Base-by-base conservation (phyloP, 768 basidiomycete species). In the Phanerochaete carnosa region DNA sequence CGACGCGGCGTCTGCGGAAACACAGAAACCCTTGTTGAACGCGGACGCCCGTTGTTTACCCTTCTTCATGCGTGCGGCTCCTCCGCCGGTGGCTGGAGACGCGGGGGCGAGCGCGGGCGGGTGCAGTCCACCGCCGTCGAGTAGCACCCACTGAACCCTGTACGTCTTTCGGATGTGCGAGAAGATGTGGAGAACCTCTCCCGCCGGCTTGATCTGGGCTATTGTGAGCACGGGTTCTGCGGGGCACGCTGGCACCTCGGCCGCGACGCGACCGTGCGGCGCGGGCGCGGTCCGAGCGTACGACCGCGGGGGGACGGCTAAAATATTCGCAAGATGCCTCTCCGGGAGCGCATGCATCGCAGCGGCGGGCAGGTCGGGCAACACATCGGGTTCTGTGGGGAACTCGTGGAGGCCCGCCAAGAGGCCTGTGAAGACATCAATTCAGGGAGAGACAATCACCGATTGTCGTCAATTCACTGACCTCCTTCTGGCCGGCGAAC, bases 121-220 rank as follows among this genome's bases (percentile, higher is more conserved):
- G n/a, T 74, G 76, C 13, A 69, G 64, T 22, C 71, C 68, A 16
- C 85, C 85, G 25, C 88, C 87, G 65, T 83, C 79, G 45, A 92
- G 63, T 28, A 88, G 62, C 35, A 89, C 83, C 88, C 89, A 90
- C 64, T 87, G 85, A 19, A 84, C 79, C 59, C 86, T 81, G 69
- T 90, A 95, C 13, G 90, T 94, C 77, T 95, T 94, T 66, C 79
- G 85, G 69, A 95, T 91, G 70, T 98, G 95, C 9, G 92, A 94
- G 74, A 97, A 97, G 50, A 93, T 76, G 68, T 96, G 94, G 2
- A 87, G 59, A 37, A 95, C 84, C 61, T 88, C 82, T 12, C 88
- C 87, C 23, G 77, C 84, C 22, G 80, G 75, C 59, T 75, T 74
- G 56, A 87, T 76, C 60, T 77, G 74, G 39, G 74, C 65, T 23